Evolutionary conservation across 2,329 filamentous ascomycete genomes (phyloP).

Genomic region (Dryadomyces quercivorus): DNA sequence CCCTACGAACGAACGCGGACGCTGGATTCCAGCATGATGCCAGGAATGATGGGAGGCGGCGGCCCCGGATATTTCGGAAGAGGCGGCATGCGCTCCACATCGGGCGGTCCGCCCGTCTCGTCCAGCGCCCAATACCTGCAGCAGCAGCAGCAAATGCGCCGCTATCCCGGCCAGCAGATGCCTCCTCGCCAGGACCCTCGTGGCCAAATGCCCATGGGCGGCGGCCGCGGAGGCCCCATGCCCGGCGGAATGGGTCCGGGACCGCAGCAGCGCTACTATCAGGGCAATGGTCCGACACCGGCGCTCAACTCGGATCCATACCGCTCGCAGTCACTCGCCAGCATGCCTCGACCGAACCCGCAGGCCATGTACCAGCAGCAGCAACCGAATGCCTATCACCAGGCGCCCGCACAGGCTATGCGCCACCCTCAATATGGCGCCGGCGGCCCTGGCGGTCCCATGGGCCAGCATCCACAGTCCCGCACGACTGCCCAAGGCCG

Average conservation of each 20-base stretch:
- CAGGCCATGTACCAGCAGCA: slow-evolving; percentile 60
- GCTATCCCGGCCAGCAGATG: slow-evolving; percentile 26
- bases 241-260: neutral
- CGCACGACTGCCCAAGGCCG: slow-evolving; percentile 85
- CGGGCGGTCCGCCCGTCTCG: slow-evolving; percentile 32
- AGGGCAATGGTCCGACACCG: slow-evolving; percentile 31
- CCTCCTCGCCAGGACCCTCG: slow-evolving; percentile 40
- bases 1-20: slow-evolving; percentile 29
- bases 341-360: slow-evolving; percentile 40
- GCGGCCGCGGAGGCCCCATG: neutral
- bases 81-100: slow-evolving; percentile 34
- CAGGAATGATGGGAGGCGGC: slow-evolving; percentile 14
- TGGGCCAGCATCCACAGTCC: slow-evolving; percentile 31
- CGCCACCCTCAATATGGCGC: slow-evolving; percentile 62
- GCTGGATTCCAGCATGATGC: slow-evolving; percentile 28
- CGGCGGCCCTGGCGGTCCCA: slow-evolving; percentile 26
- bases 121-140: slow-evolving; percentile 34
- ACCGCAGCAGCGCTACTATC: neutral
- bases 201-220: slow-evolving; percentile 26
- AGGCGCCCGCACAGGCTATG: slow-evolving; percentile 61
- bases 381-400: slow-evolving; percentile 47
- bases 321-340: slow-evolving; percentile 86
- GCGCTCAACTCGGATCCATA: slow-evolving; percentile 77
- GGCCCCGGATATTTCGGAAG: slow-evolving; percentile 34
- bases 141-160: slow-evolving; percentile 33